Percentiles rank a stretch among this genome's conserved stretches.
phyloP scores from a whole-genome alignment of 2,329 filamentous ascomycete species.

The Phoma sp. region DNA sequence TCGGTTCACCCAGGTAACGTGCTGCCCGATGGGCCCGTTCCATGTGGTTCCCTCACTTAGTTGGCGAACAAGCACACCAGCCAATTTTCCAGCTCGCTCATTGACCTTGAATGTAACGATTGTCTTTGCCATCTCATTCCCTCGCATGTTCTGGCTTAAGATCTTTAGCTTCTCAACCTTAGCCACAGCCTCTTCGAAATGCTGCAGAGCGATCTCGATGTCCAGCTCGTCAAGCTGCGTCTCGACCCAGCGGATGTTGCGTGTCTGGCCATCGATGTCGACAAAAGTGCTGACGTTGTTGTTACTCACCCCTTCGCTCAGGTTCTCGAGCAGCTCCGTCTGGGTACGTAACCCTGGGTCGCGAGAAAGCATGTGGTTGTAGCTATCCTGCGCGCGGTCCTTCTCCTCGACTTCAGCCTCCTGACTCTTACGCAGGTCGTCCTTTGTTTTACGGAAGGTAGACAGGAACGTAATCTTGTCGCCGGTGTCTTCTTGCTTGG shows the following conservation, averaged over 20 bases:
- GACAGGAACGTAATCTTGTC: constrained; percentile 84
- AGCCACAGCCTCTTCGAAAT: constrained; percentile 82
- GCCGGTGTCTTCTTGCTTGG: constrained; percentile 76
- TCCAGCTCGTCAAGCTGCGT: constrained; percentile 94
- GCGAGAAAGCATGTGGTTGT: constrained; percentile 82
- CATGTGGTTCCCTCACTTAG: constrained; percentile 80
- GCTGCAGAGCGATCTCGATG: constrained; percentile 91
- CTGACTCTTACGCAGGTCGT: constrained; percentile 84
- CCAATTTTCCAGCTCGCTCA: constrained; percentile 79
- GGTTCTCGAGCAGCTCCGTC: constrained; percentile 76
- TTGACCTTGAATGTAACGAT: constrained; percentile 92
- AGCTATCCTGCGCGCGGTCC: constrained; percentile 81
- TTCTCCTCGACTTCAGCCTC: constrained; percentile 87
- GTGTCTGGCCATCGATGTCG: constrained; percentile 94
- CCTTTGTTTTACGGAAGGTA: constrained; percentile 89
- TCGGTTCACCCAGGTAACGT: constrained; percentile 82
- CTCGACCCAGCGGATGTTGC: constrained; percentile 95
- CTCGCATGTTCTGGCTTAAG: constrained; percentile 79
- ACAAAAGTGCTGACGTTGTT: constrained; percentile 78
- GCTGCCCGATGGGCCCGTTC: constrained; percentile 75
- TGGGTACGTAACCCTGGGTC: constrained; percentile 79
- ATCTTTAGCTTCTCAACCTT: constrained; percentile 84
- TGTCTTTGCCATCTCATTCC: constrained; percentile 85
- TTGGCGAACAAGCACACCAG: constrained; percentile 75
- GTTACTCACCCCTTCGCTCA: constrained; percentile 71